Percentiles rank a stretch among this genome's conserved stretches.
Conservation (phyloP, 805 yeast species). For the Yarrowia keelungensis region DNA sequence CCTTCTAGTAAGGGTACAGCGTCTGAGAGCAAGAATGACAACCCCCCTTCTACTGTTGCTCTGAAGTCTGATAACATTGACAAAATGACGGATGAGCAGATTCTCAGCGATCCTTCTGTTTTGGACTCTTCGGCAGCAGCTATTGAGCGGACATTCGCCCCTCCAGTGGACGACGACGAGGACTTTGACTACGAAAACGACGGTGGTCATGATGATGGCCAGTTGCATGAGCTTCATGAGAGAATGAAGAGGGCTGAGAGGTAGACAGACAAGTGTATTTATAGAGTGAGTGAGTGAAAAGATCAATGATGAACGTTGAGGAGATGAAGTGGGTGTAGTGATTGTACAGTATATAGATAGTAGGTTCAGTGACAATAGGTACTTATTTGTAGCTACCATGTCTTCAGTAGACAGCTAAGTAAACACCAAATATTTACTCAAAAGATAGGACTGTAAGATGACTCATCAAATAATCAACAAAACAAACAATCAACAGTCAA, state of each 20-base stretch:
- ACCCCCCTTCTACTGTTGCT: background rate
- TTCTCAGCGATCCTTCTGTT: constrained; percentile 13
- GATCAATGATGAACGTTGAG: too few species aligned
- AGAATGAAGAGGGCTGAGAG: constrained; percentile 5
- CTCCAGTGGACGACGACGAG: constrained; percentile 30
- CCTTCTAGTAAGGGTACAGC: too few species aligned
- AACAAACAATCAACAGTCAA: too few species aligned
- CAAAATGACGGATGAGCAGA: constrained; percentile 25
- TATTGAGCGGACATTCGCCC: constrained; percentile 29
- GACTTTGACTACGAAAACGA: constrained; percentile 25
- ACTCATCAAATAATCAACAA: too few species aligned
- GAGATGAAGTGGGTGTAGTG: too few species aligned
- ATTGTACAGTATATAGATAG: too few species aligned
- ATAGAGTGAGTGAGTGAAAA: background rate
- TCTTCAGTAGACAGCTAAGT: too few species aligned
- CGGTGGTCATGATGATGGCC: constrained; percentile 9
- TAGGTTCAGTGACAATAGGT: too few species aligned
- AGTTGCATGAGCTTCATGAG: constrained; percentile 17
- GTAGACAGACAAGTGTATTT: background rate
- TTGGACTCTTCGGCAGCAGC: constrained; percentile 25
- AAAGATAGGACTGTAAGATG: too few species aligned
- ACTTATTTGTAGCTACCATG: too few species aligned
- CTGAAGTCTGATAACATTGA: background rate
- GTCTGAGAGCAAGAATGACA: too few species aligned
- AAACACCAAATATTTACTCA: too few species aligned